Evolutionary conservation across 345 rosid species (phyloP).

Genomic region (Hypericum perforatum): DNA sequence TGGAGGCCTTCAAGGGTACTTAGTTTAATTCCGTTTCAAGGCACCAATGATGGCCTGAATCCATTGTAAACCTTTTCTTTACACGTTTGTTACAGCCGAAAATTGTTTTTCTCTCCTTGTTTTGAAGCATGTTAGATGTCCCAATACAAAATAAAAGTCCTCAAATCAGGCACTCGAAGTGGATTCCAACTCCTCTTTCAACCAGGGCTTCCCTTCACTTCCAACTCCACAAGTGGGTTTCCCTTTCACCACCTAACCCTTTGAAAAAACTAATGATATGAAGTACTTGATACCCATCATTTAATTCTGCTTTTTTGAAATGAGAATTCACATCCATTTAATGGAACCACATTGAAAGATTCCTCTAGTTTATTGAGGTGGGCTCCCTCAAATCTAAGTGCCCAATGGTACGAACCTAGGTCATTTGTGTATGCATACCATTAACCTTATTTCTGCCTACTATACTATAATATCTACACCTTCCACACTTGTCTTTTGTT

Average conservation of each 20-base stretch:
- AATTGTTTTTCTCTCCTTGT: conserved; percentile 24
- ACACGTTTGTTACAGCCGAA: conserved; percentile 38
- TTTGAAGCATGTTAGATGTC: conserved; percentile 52
- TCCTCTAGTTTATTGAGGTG: conserved; percentile 34
- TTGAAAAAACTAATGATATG: conserved; percentile 26
- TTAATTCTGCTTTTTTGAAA: conserved; percentile 13
- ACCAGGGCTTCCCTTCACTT: conserved; percentile 39
- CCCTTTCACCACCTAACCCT: conserved; percentile 86
- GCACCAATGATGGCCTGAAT: conserved; percentile 54
- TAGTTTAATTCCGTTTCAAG: conserved; percentile 23
- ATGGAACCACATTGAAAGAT: conserved; percentile 17
- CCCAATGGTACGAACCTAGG: conserved; percentile 28
- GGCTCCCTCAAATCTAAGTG: conserved; percentile 49
- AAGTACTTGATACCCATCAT: too few relatives aligned
- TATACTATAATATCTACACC: conserved; percentile 14
- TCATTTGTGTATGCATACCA: conserved; percentile 24
- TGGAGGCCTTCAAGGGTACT: conserved; percentile 14
- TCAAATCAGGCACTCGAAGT: conserved; percentile 53
- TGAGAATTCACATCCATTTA: conserved; percentile 18
- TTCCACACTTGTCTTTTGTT: conserved; percentile 1
- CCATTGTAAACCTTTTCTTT: conserved; percentile 40
- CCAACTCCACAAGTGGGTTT: conserved; percentile 42
- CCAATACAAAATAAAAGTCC: conserved; percentile 31
- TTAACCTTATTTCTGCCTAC: conserved; percentile 20
- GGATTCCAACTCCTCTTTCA: conserved; percentile 93